Percentiles rank a stretch among this genome's conserved stretches.
Evolutionary conservation across 2,329 filamentous ascomycete species (phyloP).

Genomic region (Clonostachys solani): DNA sequence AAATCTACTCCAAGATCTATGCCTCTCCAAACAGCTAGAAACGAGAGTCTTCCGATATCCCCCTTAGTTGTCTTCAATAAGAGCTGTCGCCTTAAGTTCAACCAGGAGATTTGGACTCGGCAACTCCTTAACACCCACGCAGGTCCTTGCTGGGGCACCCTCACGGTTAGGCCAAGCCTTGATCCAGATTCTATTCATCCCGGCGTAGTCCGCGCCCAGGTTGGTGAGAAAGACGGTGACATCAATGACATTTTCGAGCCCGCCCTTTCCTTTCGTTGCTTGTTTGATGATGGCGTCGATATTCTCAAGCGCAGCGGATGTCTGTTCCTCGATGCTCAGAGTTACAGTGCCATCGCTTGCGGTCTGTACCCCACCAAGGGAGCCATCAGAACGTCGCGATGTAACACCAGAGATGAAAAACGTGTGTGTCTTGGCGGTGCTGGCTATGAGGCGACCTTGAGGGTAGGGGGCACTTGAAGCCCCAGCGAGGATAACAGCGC

Average conservation of each 20-base stretch:
- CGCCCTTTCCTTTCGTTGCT: constrained; percentile 25
- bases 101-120: constrained; percentile 23
- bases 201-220: constrained; percentile 33
- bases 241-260: constrained; percentile 30
- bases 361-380: constrained; percentile 24
- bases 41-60: too few relatives aligned
- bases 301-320: constrained; percentile 27
- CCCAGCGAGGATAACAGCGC: too few relatives aligned
- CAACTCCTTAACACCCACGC: constrained; percentile 20
- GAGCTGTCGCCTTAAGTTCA: constrained; percentile 21
- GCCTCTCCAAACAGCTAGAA: too few relatives aligned
- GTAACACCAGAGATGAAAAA: constrained; percentile 33
- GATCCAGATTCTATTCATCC: constrained; percentile 42
- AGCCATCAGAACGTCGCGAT: constrained; percentile 23
- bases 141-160: constrained; percentile 27
- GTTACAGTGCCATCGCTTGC: constrained; percentile 24
- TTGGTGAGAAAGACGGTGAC: constrained; percentile 32
- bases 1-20: too few relatives aligned
- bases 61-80: constrained; percentile 9
- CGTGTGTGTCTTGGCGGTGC: constrained; percentile 20
- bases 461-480: too few relatives aligned
- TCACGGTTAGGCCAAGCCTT: constrained; percentile 28
- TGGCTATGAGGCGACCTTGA: not conserved
- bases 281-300: constrained; percentile 30
- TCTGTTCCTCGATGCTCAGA: constrained; percentile 27